These are phyloP conservation scores for Lachancea thermotolerans DNA, from an alignment of 805 yeast species.

Conservation along the genomic window DNA sequence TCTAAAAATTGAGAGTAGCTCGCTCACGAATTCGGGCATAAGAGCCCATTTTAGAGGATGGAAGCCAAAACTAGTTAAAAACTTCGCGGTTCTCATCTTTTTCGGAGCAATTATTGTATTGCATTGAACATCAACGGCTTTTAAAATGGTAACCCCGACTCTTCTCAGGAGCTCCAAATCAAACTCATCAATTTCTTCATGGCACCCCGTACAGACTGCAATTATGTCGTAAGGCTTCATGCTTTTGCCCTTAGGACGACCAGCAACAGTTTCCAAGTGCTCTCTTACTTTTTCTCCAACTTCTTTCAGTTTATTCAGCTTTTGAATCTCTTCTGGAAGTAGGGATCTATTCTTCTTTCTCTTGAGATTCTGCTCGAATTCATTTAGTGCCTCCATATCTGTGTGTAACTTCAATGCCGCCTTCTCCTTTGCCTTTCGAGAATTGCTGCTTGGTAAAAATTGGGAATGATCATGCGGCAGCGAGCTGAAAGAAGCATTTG, in stretches of 20 bases:
- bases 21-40: constrained; percentile 48
- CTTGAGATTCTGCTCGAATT: constrained; percentile 49
- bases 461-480: constrained; percentile 22
- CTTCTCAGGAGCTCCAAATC: constrained; percentile 39
- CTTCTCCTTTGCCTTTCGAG: constrained; percentile 47
- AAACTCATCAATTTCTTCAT: constrained; percentile 36
- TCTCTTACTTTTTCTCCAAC: constrained; percentile 21
- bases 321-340: constrained; percentile 37
- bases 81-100: constrained; percentile 80
- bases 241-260: constrained; percentile 1
- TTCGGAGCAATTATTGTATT: constrained; percentile 70
- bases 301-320: constrained; percentile 26
- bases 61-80: constrained; percentile 59
- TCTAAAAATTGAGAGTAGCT: constrained; percentile 34
- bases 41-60: constrained; percentile 44
- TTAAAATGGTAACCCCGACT: constrained; percentile 52
- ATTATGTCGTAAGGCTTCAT: constrained; percentile 35
- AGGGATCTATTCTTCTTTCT: constrained; percentile 30
- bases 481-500: constrained; percentile 9
- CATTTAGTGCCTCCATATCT: constrained; percentile 62
- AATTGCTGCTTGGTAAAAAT: constrained; percentile 5
- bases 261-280: constrained; percentile 5
- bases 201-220: constrained; percentile 64
- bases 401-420: constrained; percentile 63
- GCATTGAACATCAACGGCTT: constrained; percentile 33